Percentiles rank a stretch among this genome's conserved stretches.
phyloP scores from a whole-genome alignment of 306 rosid genomes.

The Benincasa hispida region DNA sequence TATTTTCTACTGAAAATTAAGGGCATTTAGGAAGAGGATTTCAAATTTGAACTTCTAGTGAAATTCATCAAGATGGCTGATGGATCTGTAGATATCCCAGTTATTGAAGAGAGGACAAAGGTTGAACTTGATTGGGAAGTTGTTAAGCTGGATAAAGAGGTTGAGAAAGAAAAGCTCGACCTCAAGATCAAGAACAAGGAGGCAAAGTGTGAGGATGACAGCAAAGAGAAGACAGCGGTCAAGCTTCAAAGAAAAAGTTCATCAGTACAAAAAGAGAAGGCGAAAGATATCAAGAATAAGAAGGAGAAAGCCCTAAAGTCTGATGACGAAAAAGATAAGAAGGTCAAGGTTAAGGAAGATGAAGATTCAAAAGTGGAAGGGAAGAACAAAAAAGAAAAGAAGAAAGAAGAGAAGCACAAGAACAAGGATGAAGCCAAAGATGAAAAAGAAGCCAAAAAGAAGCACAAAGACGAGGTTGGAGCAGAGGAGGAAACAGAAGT shows the following conservation, averaged over 20 bases:
- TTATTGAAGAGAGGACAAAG: slow-evolving; percentile 22
- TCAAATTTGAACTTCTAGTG: neutral
- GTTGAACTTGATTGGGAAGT: slow-evolving; percentile 2
- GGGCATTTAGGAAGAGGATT: slow-evolving; percentile 2
- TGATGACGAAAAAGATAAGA: slow-evolving; percentile 19
- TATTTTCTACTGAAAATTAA: slow-evolving; percentile 5
- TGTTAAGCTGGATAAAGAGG: slow-evolving; percentile 5
- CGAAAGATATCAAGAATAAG: slow-evolving; percentile 17
- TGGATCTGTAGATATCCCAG: neutral
- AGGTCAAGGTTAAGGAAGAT: neutral
- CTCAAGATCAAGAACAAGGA: slow-evolving; percentile 29
- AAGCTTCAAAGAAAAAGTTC: slow-evolving; percentile 37
- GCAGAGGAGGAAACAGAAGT: neutral
- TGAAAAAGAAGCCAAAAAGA: neutral
- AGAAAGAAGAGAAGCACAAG: slow-evolving; percentile 13
- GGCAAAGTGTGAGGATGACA: slow-evolving; percentile 16
- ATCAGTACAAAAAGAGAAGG: slow-evolving; percentile 18
- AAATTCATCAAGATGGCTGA: neutral
- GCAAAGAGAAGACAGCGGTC: slow-evolving; percentile 22
- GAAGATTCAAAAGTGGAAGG: neutral
- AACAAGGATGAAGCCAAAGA: neutral
- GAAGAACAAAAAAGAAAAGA: slow-evolving; percentile 7
- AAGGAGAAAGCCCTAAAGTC: slow-evolving; percentile 6
- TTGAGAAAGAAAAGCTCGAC: slow-evolving; percentile 15
- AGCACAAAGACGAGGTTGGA: neutral